phyloP scores from a whole-genome alignment of 129 eudicot genomes.

The Helichrysum umbraculigerum region DNA sequence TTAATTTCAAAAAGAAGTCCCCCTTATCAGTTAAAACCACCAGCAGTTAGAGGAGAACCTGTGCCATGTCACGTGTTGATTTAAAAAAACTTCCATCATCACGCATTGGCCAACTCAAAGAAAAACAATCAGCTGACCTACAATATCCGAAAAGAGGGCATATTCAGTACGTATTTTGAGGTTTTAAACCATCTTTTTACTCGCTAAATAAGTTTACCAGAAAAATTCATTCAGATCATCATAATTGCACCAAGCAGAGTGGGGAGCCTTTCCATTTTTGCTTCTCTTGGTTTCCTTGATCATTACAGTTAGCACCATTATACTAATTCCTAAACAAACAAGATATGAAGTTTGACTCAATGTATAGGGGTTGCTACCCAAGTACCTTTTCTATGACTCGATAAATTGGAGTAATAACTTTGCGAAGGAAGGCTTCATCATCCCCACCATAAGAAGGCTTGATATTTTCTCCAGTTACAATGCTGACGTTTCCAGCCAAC shows the following conservation, averaged over 20 bases:
- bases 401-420: conserved; percentile 89
- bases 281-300: conserved; percentile 80
- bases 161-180: conserved; percentile 16
- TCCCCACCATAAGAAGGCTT: conserved; percentile 99
- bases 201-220: conserved; percentile 51
- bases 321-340: background rate
- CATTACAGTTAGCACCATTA: conserved; percentile 34
- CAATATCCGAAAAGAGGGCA: conserved; percentile 18
- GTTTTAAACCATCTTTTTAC: conserved; percentile 2
- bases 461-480: conserved; percentile 97
- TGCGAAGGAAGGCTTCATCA: conserved; percentile 91
- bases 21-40: conserved; percentile 6
- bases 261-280: conserved; percentile 85
- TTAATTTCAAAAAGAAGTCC: conserved; percentile 14
- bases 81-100: conserved; percentile 95
- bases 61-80: conserved; percentile 53
- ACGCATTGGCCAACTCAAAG: conserved; percentile 99
- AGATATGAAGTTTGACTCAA: background rate
- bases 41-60: conserved; percentile 40
- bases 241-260: conserved; percentile 96
- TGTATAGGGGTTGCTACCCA: conserved; percentile 25
- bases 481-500: conserved; percentile 99
- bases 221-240: conserved; percentile 95
- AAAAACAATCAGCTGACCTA: conserved; percentile 90
- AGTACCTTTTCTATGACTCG: conserved; percentile 86